Base-by-base conservation (phyloP, 345 rosid species). In the Gossypium longicalyx region DNA sequence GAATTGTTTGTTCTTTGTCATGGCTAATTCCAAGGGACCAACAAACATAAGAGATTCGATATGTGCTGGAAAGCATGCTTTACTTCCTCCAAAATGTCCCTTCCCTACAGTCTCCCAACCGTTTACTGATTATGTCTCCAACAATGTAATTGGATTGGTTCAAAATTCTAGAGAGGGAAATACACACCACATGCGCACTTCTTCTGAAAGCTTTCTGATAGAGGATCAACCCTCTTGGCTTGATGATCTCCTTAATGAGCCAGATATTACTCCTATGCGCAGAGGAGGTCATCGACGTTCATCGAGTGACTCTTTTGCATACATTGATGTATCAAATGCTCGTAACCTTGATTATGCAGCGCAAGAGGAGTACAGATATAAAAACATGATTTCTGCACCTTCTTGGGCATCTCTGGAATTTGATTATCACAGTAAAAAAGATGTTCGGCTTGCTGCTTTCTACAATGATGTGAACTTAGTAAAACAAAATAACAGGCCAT, bases 161-260 rank as follows among this genome's bases (percentile, higher is more conserved):
- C 97, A 86, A 70, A 93, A 89, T 84, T 89, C 86, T 22, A 85
- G 81, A 51, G 89, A 86, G 52, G 88, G 85, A 70, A 84, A 80
- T 69, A n/a, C 77, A 9, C 92, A 88, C 76, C 98, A 91, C 82
- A 97, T 87, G 49, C 86, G 98, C 34, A 96, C 98, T 80, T 90
- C 97, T 49, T 96, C 99, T 13, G 98, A 93, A 89, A 90, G 93
- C 69, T 66, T 87, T 65, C 76, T 90, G 67, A 73, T 88, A 58
- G 99, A 96, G 70, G 98, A 96, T 79, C 97, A 91, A 78, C 99
- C 98, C 70, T 96, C 93, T 73, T 96, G 99, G 99, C 95, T 93
- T 67, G 99, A 96, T 86, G 99, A 96, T 85, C 94, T 96, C 68
- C 97, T 96, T 73, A 88, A 93, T 38, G 99, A 96, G 81, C 99